A percentile compares a stretch with the other conserved stretches of the same genome.
These are phyloP conservation scores for Brassica incana DNA, from an alignment of 345 rosid species.

Conservation along the genomic window DNA sequence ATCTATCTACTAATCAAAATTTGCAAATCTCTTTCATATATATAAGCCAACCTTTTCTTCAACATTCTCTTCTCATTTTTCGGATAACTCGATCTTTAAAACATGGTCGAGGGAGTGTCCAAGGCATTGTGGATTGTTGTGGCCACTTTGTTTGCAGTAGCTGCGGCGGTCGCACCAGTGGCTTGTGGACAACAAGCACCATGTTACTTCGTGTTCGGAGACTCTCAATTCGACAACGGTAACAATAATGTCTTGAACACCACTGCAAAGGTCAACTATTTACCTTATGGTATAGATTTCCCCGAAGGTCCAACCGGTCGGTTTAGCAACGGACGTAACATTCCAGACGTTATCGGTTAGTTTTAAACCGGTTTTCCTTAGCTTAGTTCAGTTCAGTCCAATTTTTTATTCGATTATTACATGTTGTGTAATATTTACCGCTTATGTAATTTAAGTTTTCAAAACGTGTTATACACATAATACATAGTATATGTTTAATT, in stretches of 20 bases:
- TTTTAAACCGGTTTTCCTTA: not conserved
- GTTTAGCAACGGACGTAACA: slow-evolving; percentile 57
- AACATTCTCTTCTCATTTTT: not conserved
- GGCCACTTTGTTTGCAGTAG: slow-evolving; percentile 24
- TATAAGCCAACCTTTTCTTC: not conserved
- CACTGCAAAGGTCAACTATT: slow-evolving; percentile 51
- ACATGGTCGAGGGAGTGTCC: slow-evolving; percentile 26
- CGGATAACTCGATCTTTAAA: not conserved
- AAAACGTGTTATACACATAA: not conserved
- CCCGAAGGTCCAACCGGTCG: slow-evolving; percentile 62
- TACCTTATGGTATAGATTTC: slow-evolving; percentile 65
- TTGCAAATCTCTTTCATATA: not conserved
- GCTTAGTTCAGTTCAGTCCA: not conserved
- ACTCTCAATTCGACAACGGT: slow-evolving; percentile 60
- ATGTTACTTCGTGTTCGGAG: slow-evolving; percentile 71
- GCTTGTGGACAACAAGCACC: slow-evolving; percentile 39
- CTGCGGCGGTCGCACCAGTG: not conserved
- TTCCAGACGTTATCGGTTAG: slow-evolving; percentile 55
- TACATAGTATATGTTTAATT: not conserved
- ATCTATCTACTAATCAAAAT: not conserved
- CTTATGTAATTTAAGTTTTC: not conserved
- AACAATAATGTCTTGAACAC: slow-evolving; percentile 57
- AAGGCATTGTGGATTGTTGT: slow-evolving; percentile 23
- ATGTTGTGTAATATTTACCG: not conserved
- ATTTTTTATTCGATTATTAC: not conserved